A percentile compares a stretch with the other conserved stretches of the same genome.
These are phyloP conservation scores for Arachnomyces sp. DNA, from an alignment of 2,329 filamentous ascomycete genomes.

Conservation along the genomic window DNA sequence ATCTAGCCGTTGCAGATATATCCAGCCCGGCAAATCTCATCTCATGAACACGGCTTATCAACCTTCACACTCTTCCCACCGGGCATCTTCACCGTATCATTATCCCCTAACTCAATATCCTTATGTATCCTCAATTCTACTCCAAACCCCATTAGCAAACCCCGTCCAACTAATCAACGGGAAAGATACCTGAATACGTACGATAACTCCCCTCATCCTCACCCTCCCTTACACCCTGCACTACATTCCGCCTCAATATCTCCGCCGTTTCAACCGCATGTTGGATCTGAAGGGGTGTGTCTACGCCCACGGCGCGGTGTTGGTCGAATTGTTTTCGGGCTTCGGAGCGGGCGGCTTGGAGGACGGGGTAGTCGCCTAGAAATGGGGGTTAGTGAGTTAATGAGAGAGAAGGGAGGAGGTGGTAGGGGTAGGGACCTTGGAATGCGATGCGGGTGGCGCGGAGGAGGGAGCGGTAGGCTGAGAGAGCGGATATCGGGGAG, in stretches of 20 bases:
- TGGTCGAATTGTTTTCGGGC: constrained; percentile 68
- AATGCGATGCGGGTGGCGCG: constrained; percentile 53
- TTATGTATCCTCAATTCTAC: constrained; percentile 82
- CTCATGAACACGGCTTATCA: constrained; percentile 34
- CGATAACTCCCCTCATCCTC: constrained; percentile 29
- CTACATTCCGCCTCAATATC: constrained; percentile 74
- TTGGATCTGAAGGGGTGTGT: constrained; percentile 57
- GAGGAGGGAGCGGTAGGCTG: constrained; percentile 21
- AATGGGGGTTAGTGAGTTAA: not conserved
- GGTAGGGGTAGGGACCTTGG: constrained; percentile 43
- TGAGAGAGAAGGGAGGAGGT: not conserved
- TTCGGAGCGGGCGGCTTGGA: constrained; percentile 63
- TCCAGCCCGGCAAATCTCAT: no score
- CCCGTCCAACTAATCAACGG: not conserved
- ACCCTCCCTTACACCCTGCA: constrained; percentile 60
- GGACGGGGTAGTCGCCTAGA: constrained; percentile 61
- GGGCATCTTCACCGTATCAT: constrained; percentile 73
- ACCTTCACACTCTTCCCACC: constrained; percentile 34
- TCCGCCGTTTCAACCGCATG: constrained; percentile 77
- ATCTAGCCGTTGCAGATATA: no score
- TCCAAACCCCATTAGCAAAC: not conserved
- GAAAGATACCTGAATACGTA: constrained; percentile 17
- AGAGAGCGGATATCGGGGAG: constrained; percentile 25
- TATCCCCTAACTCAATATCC: constrained; percentile 84
- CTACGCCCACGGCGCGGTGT: constrained; percentile 54